These are phyloP conservation scores for Saccharomyces uvarum DNA, from an alignment of 1,139 yeast genomes.

Conservation along the genomic window DNA sequence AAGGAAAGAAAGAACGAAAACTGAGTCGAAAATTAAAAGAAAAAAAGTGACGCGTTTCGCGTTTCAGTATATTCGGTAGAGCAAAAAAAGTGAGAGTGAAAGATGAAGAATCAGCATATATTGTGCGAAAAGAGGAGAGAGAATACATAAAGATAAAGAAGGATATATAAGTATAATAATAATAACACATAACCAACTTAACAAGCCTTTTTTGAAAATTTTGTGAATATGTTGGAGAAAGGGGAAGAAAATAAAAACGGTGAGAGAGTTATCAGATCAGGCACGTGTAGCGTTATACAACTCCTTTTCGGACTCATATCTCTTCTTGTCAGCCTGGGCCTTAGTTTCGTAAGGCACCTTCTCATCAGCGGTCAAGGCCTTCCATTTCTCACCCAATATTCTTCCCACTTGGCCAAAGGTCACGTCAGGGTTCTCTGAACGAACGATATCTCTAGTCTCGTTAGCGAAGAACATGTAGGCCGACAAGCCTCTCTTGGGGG, in stretches of 20 bases:
- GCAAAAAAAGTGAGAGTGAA: neutral
- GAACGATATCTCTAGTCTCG: slow-evolving; percentile 89
- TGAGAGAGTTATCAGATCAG: slow-evolving; percentile 4
- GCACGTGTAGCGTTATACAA: slow-evolving; percentile 54
- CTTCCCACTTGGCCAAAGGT: slow-evolving; percentile 89
- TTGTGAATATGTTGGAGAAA: neutral
- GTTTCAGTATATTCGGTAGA: neutral
- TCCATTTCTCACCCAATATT: slow-evolving; percentile 93
- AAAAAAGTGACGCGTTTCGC: neutral
- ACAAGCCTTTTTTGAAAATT: neutral
- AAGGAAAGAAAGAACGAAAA: neutral
- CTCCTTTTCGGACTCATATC: slow-evolving; percentile 94
- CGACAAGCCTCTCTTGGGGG: slow-evolving; percentile 96
- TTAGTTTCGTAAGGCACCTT: slow-evolving; percentile 84
- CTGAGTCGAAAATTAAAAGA: neutral
- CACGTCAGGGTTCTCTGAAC: slow-evolving; percentile 92
- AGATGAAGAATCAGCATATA: neutral
- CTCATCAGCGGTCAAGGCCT: slow-evolving; percentile 72
- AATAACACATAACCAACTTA: neutral
- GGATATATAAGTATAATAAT: slow-evolving; percentile 1
- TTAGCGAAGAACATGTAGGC: slow-evolving; percentile 99
- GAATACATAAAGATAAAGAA: slow-evolving; percentile 2
- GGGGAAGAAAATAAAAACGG: neutral
- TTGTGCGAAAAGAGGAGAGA: neutral
- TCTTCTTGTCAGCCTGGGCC: slow-evolving; percentile 93